Percentiles rank a stretch among this genome's conserved stretches.
Evolutionary conservation across 495 filamentous ascomycete species (phyloP).

Genomic region (Cladorrhinum samala): DNA sequence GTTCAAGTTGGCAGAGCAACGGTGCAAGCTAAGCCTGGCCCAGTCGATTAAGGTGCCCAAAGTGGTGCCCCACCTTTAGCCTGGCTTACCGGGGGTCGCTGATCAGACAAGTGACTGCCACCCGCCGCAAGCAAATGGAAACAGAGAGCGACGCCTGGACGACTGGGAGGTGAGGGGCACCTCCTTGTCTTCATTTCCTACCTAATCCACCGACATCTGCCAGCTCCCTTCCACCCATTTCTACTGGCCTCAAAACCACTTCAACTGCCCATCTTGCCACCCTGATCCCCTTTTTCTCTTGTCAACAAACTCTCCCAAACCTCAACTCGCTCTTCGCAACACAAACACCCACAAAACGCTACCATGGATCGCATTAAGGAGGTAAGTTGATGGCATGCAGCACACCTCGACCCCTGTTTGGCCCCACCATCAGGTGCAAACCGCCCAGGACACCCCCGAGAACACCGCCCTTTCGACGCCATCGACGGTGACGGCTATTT

Average conservation of each 20-base stretch:
- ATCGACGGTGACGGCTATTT: slow-evolving; percentile 2
- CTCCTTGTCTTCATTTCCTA: slow-evolving; percentile 22
- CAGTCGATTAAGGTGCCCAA: no score
- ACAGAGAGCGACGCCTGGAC: slow-evolving; percentile 13
- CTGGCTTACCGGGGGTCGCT: slow-evolving; percentile 8
- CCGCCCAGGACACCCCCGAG: slow-evolving; percentile 4
- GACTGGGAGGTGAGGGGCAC: slow-evolving; percentile 25
- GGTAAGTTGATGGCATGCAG: slow-evolving; percentile 48
- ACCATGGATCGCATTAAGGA: slow-evolving; percentile 74
- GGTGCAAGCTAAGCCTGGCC: no score
- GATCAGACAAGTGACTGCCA: slow-evolving; percentile 27
- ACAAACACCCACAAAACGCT: slow-evolving; percentile 14
- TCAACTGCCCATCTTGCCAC: slow-evolving; percentile 10
- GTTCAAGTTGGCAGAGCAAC: slow-evolving; percentile 22
- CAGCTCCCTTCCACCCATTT: slow-evolving; percentile 17
- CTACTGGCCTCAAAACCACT: slow-evolving; percentile 11
- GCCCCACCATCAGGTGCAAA: slow-evolving; percentile 36
- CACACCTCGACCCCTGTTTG: slow-evolving; percentile 26
- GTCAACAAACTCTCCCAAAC: slow-evolving; percentile 7
- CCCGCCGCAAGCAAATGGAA: slow-evolving; percentile 25
- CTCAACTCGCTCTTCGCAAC: slow-evolving; percentile 7
- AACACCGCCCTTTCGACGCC: background rate
- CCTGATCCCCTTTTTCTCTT: slow-evolving; percentile 13
- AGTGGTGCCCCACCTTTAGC: slow-evolving; percentile 25
- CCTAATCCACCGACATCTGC: slow-evolving; percentile 18